These are phyloP conservation scores for Crithidia sp. DNA, from an alignment of 208 protist species.

Conservation along the genomic window DNA sequence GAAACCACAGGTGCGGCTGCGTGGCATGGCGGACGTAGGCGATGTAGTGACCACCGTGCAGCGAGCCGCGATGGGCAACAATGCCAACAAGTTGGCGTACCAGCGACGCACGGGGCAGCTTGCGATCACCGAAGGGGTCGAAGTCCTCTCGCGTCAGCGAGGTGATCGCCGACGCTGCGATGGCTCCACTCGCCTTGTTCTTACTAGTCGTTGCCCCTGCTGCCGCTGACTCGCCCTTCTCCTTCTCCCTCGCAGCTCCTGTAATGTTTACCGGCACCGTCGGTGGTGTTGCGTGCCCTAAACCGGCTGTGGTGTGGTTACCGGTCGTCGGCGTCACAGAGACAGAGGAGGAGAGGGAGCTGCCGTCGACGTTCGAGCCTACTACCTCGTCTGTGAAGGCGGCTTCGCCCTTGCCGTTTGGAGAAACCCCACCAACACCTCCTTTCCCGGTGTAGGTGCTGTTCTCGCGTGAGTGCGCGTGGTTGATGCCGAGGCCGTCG, in stretches of 20 bases:
- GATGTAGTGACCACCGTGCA: slow-evolving; percentile 89
- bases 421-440: not conserved
- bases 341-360: slow-evolving; percentile 9
- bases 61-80: slow-evolving; percentile 81
- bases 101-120: slow-evolving; percentile 37
- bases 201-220: not conserved
- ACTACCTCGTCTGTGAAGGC: slow-evolving; percentile 16
- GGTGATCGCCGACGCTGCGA: slow-evolving; percentile 16
- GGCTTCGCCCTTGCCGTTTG: slow-evolving; percentile 10
- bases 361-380: slow-evolving; percentile 22
- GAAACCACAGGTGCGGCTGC: slow-evolving; percentile 75
- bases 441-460: slow-evolving; percentile 3
- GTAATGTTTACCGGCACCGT: too few relatives aligned
- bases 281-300: too few relatives aligned
- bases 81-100: slow-evolving; percentile 74
- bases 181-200: not conserved
- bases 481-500: slow-evolving; percentile 24
- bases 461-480: slow-evolving; percentile 24
- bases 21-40: slow-evolving; percentile 74
- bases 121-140: slow-evolving; percentile 40
- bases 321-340: slow-evolving; percentile 4
- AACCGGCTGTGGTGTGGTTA: too few relatives aligned
- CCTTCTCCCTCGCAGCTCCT: not conserved
- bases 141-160: slow-evolving; percentile 32
- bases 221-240: too few relatives aligned